Percentiles rank a stretch among this genome's conserved stretches.
phyloP scores from a whole-genome alignment of 2,329 filamentous ascomycete species.

The Aspergillus nomiae region DNA sequence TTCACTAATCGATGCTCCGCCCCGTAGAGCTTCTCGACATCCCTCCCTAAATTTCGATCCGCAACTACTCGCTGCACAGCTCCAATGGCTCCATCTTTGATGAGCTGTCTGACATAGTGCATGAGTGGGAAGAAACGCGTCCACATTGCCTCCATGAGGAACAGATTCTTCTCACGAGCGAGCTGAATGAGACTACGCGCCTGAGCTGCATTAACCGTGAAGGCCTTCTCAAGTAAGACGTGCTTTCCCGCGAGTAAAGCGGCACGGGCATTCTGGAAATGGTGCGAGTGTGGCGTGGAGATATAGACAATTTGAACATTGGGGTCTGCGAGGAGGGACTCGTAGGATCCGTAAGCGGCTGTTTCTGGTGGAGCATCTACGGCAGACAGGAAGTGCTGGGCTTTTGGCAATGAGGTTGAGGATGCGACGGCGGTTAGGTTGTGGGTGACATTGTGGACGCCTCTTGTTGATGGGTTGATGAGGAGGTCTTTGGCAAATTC shows the following conservation, averaged over 20 bases:
- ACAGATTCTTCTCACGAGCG: constrained; percentile 68
- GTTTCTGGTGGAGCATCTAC: not conserved
- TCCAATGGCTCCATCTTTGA: constrained; percentile 43
- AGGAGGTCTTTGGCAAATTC: constrained; percentile 6
- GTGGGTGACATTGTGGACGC: not conserved
- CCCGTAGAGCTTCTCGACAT: constrained; percentile 2
- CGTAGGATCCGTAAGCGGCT: constrained; percentile 68
- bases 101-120: constrained; percentile 67
- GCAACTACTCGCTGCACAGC: constrained; percentile 53
- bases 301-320: constrained; percentile 80
- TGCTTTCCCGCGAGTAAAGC: constrained; percentile 76
- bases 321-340: constrained; percentile 71
- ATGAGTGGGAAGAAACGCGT: constrained; percentile 79
- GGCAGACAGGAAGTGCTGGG: not conserved
- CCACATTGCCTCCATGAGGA: constrained; percentile 81
- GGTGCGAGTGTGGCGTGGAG: constrained; percentile 80
- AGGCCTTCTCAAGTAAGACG: constrained; percentile 80
- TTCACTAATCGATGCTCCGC: constrained; percentile 66
- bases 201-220: constrained; percentile 76
- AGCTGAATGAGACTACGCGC: constrained; percentile 66
- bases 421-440: constrained; percentile 7
- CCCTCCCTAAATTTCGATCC: constrained; percentile 39
- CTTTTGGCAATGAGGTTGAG: not conserved
- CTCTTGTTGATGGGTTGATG: not conserved
- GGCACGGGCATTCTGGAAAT: constrained; percentile 80